phyloP scores from a whole-genome alignment of 2,329 filamentous ascomycete genomes.

The Cladophialophora carrionii region DNA sequence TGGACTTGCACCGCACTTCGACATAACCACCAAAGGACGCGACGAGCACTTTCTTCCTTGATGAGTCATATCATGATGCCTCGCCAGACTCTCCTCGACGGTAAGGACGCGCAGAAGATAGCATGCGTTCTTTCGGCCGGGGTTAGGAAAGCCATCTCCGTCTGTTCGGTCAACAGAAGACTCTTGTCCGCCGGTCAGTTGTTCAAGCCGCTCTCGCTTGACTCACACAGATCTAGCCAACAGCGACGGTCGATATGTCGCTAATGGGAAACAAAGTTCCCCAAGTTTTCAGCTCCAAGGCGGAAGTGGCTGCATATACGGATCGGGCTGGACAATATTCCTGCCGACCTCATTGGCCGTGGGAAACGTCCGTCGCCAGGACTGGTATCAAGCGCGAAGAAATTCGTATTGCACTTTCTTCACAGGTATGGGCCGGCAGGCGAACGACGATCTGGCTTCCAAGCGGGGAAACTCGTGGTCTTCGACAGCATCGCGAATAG shows the following conservation, averaged over 20 bases:
- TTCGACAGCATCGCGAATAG: not conserved
- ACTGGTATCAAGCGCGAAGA: slow-evolving; percentile 1
- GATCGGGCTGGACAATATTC: not conserved
- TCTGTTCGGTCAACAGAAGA: not conserved
- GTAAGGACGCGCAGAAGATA: not conserved
- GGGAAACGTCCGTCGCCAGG: not conserved
- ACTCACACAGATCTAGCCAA: not conserved
- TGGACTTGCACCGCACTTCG: too few species aligned
- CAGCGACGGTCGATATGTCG: not conserved
- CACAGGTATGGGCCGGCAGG: not conserved
- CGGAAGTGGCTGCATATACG: slow-evolving; percentile 26
- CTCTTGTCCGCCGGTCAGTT: not conserved
- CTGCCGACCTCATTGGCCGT: slow-evolving; percentile 13
- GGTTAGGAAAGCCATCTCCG: not conserved
- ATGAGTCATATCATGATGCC: not conserved
- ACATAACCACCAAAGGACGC: not conserved
- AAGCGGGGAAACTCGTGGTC: not conserved
- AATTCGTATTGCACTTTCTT: slow-evolving; percentile 2
- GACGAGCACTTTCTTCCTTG: not conserved
- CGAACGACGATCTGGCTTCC: not conserved
- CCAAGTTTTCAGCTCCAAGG: slow-evolving; percentile 18
- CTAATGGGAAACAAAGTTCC: slow-evolving; percentile 3
- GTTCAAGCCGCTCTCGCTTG: not conserved
- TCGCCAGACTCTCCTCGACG: not conserved
- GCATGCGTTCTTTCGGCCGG: not conserved